phyloP scores from a whole-genome alignment of 257 asterid genomes.

The Oldenlandia corymbosa region DNA sequence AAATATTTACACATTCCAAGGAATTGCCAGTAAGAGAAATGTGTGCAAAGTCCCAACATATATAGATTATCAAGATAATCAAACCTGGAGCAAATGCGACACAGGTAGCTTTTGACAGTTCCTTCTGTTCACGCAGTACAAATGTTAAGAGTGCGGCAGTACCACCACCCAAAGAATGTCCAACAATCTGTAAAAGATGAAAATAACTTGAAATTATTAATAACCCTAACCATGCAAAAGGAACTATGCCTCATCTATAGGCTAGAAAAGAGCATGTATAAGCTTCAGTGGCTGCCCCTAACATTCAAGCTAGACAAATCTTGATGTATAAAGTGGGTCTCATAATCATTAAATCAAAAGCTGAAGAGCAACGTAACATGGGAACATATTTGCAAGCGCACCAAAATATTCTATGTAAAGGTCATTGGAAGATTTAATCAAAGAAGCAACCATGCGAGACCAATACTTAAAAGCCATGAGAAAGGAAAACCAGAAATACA shows the following conservation, averaged over 20 bases:
- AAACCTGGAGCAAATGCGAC: conserved; percentile 97
- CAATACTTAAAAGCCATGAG: no score
- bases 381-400: background rate
- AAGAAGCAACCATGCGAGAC: no score
- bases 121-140: conserved; percentile 82
- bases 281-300: background rate
- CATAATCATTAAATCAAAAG: no score
- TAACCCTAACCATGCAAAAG: background rate
- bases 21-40: background rate
- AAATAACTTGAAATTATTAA: conserved; percentile 8
- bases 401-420: background rate
- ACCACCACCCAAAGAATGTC: conserved; percentile 98
- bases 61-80: conserved; percentile 9
- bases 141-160: conserved; percentile 88
- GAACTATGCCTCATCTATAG: background rate
- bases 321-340: background rate
- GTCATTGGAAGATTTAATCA: background rate
- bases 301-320: background rate
- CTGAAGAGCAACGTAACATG: no score
- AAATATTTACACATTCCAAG: background rate
- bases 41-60: background rate
- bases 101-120: conserved; percentile 71
- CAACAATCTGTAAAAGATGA: conserved; percentile 55
- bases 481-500: no score
- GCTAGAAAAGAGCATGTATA: background rate